These are phyloP conservation scores for Harringtonia lauricola DNA, from an alignment of 2,329 filamentous ascomycete genomes.

Conservation along the genomic window DNA sequence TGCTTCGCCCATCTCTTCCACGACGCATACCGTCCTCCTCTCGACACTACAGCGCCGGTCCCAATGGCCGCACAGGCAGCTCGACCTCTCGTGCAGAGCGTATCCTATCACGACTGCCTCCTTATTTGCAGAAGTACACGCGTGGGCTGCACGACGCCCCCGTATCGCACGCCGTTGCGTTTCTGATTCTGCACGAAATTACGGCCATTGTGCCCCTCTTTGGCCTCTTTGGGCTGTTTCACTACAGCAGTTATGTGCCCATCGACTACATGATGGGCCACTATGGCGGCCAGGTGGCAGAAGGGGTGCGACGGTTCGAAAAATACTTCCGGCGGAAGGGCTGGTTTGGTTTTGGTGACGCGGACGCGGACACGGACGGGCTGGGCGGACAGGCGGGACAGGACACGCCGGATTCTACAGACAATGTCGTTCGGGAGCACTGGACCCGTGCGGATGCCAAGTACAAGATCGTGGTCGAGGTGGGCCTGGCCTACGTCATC, in stretches of 20 bases:
- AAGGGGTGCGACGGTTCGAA: conserved; percentile 64
- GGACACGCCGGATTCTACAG: conserved; percentile 4
- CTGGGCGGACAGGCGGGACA: conserved; percentile 10
- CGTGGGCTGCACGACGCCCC: conserved; percentile 63
- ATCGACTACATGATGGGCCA: conserved; percentile 36
- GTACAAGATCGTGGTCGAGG: conserved; percentile 50
- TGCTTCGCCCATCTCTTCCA: too few species aligned
- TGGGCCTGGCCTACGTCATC: conserved; percentile 83
- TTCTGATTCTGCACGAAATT: conserved; percentile 82
- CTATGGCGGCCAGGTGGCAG: conserved; percentile 39
- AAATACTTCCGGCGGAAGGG: conserved; percentile 67
- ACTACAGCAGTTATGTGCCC: conserved; percentile 68
- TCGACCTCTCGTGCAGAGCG: conserved; percentile 25
- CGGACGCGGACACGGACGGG: conserved; percentile 21
- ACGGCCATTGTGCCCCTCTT: conserved; percentile 76
- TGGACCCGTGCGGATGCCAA: conserved; percentile 30
- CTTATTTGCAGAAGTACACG: conserved; percentile 58
- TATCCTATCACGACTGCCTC: conserved; percentile 47
- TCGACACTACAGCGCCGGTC: background rate
- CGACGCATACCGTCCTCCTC: background rate
- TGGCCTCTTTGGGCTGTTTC: conserved; percentile 64
- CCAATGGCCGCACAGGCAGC: background rate
- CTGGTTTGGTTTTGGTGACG: conserved; percentile 58
- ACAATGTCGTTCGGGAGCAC: conserved; percentile 19
- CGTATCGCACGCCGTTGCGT: conserved; percentile 71